Conservation (phyloP, 805 yeast genomes). For the Candida pseudofarinosa region DNA sequence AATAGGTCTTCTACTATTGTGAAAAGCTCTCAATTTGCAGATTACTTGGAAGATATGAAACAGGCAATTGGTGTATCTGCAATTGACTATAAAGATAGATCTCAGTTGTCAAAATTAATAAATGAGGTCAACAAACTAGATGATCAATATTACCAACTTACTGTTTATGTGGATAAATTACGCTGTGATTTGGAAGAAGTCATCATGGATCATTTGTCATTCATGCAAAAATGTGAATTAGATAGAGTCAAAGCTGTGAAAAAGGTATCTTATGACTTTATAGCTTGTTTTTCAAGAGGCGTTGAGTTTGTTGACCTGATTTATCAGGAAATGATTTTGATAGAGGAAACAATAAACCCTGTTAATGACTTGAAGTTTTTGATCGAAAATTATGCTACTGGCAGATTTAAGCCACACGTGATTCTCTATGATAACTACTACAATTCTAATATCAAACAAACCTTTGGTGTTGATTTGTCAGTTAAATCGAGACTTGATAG, state of each 20-base stretch:
- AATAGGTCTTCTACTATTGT: slow-evolving; percentile 2
- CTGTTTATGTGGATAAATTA: slow-evolving; percentile 55
- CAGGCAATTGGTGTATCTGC: slow-evolving; percentile 42
- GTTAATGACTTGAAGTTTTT: slow-evolving; percentile 61
- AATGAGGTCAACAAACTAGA: slow-evolving; percentile 61
- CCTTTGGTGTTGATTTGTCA: slow-evolving; percentile 76
- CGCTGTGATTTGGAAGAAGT: slow-evolving; percentile 74
- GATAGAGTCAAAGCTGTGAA: slow-evolving; percentile 75
- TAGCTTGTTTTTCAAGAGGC: slow-evolving; percentile 60
- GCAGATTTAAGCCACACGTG: slow-evolving; percentile 69
- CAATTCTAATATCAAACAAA: slow-evolving; percentile 60
- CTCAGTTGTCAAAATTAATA: slow-evolving; percentile 47
- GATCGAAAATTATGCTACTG: slow-evolving; percentile 67
- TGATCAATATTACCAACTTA: slow-evolving; percentile 43
- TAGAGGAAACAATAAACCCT: slow-evolving; percentile 72
- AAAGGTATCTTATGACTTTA: slow-evolving; percentile 68
- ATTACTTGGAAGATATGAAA: slow-evolving; percentile 41
- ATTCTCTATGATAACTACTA: slow-evolving; percentile 77
- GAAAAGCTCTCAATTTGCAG: slow-evolving; percentile 14
- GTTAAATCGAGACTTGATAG: slow-evolving; percentile 68
- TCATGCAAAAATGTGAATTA: slow-evolving; percentile 78
- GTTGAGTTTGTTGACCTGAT: slow-evolving; percentile 54
- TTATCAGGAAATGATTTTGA: slow-evolving; percentile 57
- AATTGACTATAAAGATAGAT: slow-evolving; percentile 46
- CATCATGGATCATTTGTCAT: slow-evolving; percentile 65